These are phyloP conservation scores for Boletus coccyginus DNA, from an alignment of 768 basidiomycete genomes.

Conservation along the genomic window DNA sequence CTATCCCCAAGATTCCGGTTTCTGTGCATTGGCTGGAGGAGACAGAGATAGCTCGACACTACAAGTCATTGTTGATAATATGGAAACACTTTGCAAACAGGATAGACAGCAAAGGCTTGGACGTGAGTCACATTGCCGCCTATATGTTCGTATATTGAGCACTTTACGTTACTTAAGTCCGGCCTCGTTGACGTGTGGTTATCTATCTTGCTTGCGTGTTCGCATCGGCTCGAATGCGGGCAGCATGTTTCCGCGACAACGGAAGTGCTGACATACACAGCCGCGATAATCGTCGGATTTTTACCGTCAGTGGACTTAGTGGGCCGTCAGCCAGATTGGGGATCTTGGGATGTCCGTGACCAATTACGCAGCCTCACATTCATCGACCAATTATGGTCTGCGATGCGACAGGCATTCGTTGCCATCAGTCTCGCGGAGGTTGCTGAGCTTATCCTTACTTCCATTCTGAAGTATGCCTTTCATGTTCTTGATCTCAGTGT, in stretches of 20 bases:
- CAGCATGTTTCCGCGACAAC: slow-evolving; percentile 36
- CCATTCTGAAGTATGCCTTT: slow-evolving; percentile 44
- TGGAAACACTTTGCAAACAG: slow-evolving; percentile 36
- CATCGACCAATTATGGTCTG: slow-evolving; percentile 48
- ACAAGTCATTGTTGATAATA: slow-evolving; percentile 36
- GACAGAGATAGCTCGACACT: slow-evolving; percentile 37
- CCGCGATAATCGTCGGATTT: slow-evolving; percentile 37
- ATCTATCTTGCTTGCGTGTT: slow-evolving; percentile 50
- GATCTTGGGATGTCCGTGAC: slow-evolving; percentile 21
- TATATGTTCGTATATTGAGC: slow-evolving; percentile 3
- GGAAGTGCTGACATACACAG: slow-evolving; percentile 34
- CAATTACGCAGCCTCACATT: slow-evolving; percentile 41
- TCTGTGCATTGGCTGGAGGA: slow-evolving; percentile 36
- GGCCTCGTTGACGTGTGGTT: slow-evolving; percentile 50
- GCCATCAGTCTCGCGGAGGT: slow-evolving; percentile 38
- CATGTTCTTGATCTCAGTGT: slow-evolving; percentile 38
- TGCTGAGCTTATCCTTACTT: slow-evolving; percentile 46
- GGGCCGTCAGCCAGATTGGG: slow-evolving; percentile 15
- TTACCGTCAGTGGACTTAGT: slow-evolving; percentile 17
- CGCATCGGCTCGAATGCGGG: slow-evolving; percentile 40
- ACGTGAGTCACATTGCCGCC: slow-evolving; percentile 23
- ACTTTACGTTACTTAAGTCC: slow-evolving; percentile 27
- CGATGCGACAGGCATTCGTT: slow-evolving; percentile 48
- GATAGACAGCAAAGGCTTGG: slow-evolving; percentile 12
- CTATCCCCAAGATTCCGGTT: slow-evolving; percentile 23